Conservation (phyloP, 2,329 filamentous ascomycete species). For the Raffaelea albimanens region DNA sequence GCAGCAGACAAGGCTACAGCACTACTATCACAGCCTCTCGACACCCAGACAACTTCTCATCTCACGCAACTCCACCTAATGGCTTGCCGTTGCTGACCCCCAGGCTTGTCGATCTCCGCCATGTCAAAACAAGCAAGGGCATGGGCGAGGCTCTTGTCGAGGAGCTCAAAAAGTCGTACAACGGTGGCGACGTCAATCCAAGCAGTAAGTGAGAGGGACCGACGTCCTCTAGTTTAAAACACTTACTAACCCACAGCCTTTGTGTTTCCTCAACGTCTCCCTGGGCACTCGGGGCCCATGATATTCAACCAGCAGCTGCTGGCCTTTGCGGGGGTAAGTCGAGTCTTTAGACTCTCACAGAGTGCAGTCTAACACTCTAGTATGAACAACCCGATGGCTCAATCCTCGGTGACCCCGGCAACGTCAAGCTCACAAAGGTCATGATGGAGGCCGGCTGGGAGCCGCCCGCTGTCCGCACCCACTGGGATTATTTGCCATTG, state of each 20-base stretch:
- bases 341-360: neutral
- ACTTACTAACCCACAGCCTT: slow-evolving; percentile 15
- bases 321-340: slow-evolving; percentile 12
- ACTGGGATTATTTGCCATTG: slow-evolving; percentile 19
- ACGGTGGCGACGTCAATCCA: slow-evolving; percentile 15
- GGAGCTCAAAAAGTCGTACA: slow-evolving; percentile 14
- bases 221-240: neutral
- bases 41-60: too few relatives aligned
- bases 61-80: too few relatives aligned
- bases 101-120: slow-evolving; percentile 16
- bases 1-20: too few relatives aligned
- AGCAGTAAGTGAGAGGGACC: slow-evolving; percentile 11
- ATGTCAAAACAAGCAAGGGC: slow-evolving; percentile 13
- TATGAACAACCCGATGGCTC: slow-evolving; percentile 15
- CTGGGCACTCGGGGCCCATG: slow-evolving; percentile 15
- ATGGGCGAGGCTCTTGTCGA: slow-evolving; percentile 15
- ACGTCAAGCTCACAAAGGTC: slow-evolving; percentile 15
- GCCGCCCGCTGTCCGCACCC: slow-evolving; percentile 13
- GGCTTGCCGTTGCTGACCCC: neutral
- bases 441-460: slow-evolving; percentile 19
- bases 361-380: neutral
- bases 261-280: slow-evolving; percentile 16
- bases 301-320: slow-evolving; percentile 19
- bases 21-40: too few relatives aligned
- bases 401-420: slow-evolving; percentile 18